Conservation (phyloP, 257 asterid genomes). For the Anisodus acutangulus region DNA sequence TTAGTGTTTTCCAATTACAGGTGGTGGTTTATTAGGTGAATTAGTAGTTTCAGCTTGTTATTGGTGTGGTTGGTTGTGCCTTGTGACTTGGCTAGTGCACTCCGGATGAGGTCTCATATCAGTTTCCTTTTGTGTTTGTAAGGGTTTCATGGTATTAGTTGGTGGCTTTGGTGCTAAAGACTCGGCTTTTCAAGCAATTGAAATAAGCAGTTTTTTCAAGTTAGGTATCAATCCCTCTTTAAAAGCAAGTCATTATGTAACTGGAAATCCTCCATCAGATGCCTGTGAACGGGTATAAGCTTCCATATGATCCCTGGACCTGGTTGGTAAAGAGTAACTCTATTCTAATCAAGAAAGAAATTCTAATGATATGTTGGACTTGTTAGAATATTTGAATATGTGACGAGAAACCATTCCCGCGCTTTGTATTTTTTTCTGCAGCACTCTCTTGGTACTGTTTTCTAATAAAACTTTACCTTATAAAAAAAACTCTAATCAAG, state of each 20-base stretch:
- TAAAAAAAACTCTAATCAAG: too few species aligned
- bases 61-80: slow-evolving; percentile 19
- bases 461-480: too few species aligned
- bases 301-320: background rate
- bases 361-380: too few species aligned
- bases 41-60: slow-evolving; percentile 19
- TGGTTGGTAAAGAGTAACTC: background rate
- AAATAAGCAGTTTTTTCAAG: background rate
- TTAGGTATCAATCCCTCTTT: background rate
- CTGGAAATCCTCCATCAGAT: slow-evolving; percentile 11
- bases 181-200: background rate
- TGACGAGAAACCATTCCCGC: too few species aligned
- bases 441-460: too few species aligned
- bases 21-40: background rate
- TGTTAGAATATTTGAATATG: too few species aligned
- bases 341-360: background rate
- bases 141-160: background rate
- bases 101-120: slow-evolving; percentile 8
- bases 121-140: slow-evolving; percentile 23
- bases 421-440: too few species aligned
- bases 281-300: background rate
- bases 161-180: background rate
- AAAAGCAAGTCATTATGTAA: background rate
- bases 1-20: slow-evolving; percentile 2
- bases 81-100: slow-evolving; percentile 9